phyloP scores from a whole-genome alignment of 805 yeast genomes.

The Candida sithepensis region DNA sequence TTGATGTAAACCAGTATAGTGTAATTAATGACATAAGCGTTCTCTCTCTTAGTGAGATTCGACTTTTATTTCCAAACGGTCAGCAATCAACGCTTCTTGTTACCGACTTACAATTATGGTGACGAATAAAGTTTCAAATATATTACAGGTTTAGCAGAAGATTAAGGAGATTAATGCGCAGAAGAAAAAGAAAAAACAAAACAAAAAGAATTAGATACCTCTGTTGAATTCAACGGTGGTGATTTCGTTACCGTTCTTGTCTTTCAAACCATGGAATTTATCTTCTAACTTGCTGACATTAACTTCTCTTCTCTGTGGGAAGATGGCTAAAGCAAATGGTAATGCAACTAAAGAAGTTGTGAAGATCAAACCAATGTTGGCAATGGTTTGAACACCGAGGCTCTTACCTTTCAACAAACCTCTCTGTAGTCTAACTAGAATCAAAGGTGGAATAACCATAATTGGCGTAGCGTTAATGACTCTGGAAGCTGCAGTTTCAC shows the following conservation, averaged over 20 bases:
- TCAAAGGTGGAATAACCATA: slow-evolving; percentile 93
- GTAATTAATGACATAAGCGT: too few species aligned
- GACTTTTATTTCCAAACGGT: too few species aligned
- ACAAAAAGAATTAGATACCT: slow-evolving; percentile 57
- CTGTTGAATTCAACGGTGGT: slow-evolving; percentile 79
- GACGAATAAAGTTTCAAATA: too few species aligned
- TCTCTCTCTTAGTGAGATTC: too few species aligned
- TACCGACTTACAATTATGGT: too few species aligned
- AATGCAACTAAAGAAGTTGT: slow-evolving; percentile 81
- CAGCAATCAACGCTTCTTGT: too few species aligned
- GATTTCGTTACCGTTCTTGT: slow-evolving; percentile 55
- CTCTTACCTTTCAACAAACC: slow-evolving; percentile 67
- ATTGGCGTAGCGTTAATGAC: slow-evolving; percentile 96
- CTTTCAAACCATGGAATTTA: slow-evolving; percentile 57
- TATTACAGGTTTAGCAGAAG: too few species aligned
- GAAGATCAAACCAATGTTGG: slow-evolving; percentile 83
- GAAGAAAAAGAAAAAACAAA: too few species aligned
- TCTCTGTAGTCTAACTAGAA: slow-evolving; percentile 74
- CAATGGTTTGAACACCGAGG: slow-evolving; percentile 56
- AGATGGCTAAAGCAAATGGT: slow-evolving; percentile 93
- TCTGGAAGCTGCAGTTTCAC: slow-evolving; percentile 93
- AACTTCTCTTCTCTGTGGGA: slow-evolving; percentile 82
- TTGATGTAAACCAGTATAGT: too few species aligned
- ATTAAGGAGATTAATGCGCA: too few species aligned
- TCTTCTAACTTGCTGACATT: slow-evolving; percentile 59